These are phyloP conservation scores for Chenopodium suecicum DNA, from an alignment of 148 eudicot species.

Conservation along the genomic window DNA sequence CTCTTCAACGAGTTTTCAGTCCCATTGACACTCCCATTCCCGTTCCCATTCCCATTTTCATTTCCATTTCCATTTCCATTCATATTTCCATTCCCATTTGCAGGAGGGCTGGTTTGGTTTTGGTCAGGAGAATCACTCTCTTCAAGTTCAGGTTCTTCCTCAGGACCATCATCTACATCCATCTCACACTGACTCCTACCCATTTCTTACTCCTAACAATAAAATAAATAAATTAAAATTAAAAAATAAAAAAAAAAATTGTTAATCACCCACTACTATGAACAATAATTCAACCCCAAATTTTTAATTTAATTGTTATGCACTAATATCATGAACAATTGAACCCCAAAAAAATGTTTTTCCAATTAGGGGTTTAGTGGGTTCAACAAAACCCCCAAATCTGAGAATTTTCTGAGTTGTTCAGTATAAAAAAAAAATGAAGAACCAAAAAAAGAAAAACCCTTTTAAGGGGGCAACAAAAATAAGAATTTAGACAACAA, in stretches of 20 bases:
- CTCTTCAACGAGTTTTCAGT: neutral
- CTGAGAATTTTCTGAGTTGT: neutral
- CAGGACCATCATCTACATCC: slow-evolving; percentile 25
- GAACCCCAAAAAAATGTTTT: neutral
- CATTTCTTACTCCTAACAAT: slow-evolving; percentile 17
- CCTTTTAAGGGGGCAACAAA: neutral
- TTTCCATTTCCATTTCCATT: slow-evolving; percentile 31
- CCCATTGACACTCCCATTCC: slow-evolving; percentile 28
- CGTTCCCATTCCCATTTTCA: slow-evolving; percentile 23
- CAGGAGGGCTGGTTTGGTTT: slow-evolving; percentile 3
- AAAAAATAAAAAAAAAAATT: neutral
- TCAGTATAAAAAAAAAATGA: neutral
- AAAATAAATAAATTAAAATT: no score
- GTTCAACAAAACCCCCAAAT: neutral
- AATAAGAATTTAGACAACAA: neutral
- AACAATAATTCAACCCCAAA: no score
- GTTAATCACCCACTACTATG: no score
- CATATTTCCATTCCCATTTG: slow-evolving; percentile 6
- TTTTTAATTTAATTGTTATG: no score
- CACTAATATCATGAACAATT: no score
- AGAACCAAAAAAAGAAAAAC: neutral
- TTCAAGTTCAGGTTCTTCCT: slow-evolving; percentile 32
- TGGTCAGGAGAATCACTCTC: slow-evolving; percentile 26
- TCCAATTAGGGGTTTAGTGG: neutral
- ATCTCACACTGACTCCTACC: slow-evolving; percentile 28